These are phyloP conservation scores for Acacia melanoxylon DNA, from an alignment of 306 rosid species.

Conservation along the genomic window DNA sequence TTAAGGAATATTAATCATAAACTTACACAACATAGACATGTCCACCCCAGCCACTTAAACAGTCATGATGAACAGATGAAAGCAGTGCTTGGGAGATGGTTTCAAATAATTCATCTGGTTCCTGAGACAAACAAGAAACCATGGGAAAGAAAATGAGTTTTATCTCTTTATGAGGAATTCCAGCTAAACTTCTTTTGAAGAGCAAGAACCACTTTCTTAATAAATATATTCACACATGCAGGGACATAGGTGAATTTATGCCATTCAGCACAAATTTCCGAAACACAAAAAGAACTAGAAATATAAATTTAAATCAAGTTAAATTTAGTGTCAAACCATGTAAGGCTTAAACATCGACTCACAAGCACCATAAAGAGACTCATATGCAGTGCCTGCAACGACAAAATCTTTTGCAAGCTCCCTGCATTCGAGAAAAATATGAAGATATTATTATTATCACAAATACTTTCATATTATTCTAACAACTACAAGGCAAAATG, in stretches of 20 bases:
- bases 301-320: constrained; percentile 23
- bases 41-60: constrained; percentile 99
- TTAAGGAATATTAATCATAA: constrained; percentile 13
- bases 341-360: constrained; percentile 96
- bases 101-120: constrained; percentile 93
- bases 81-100: constrained; percentile 91
- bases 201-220: background rate
- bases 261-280: background rate
- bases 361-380: constrained; percentile 98
- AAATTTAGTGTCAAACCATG: constrained; percentile 61
- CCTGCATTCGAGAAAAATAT: constrained; percentile 48
- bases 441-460: constrained; percentile 14
- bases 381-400: constrained; percentile 96
- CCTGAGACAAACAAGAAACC: constrained; percentile 48
- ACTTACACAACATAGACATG: constrained; percentile 95
- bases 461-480: constrained; percentile 19
- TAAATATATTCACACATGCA: constrained; percentile 1
- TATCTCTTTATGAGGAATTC: constrained; percentile 21
- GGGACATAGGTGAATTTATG: background rate
- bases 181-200: background rate
- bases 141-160: background rate
- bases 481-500: constrained; percentile 4
- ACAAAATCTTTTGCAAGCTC: constrained; percentile 98
- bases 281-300: constrained; percentile 4
- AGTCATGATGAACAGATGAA: constrained; percentile 94